phyloP scores from a whole-genome alignment of 306 rosid genomes.

The Spatholobus suberectus region DNA sequence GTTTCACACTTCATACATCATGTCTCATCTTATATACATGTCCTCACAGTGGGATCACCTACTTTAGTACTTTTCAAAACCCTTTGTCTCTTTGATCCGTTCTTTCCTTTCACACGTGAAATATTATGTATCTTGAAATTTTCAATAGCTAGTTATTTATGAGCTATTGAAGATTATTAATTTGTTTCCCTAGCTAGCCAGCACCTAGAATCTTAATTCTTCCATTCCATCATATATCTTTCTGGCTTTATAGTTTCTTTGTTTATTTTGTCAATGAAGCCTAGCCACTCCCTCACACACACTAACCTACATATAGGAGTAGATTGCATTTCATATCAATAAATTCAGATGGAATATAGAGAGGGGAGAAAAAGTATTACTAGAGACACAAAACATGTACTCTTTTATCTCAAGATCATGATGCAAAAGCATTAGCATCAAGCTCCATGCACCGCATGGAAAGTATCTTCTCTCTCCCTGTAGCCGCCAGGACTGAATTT shows the following conservation, averaged over 20 bases:
- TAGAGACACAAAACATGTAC: not conserved
- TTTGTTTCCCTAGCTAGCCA: constrained; percentile 22
- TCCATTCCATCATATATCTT: not conserved
- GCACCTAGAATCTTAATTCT: not conserved
- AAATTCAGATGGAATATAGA: constrained; percentile 24
- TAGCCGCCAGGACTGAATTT: constrained; percentile 50
- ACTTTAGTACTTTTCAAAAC: constrained; percentile 64
- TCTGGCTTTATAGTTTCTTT: not conserved
- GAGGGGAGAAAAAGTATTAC: not conserved
- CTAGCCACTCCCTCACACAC: constrained; percentile 4
- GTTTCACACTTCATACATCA: constrained; percentile 9
- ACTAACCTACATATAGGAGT: not conserved
- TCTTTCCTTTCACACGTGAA: constrained; percentile 12
- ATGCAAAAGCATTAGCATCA: constrained; percentile 33
- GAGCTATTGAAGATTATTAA: not conserved
- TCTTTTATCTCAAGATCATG: not conserved
- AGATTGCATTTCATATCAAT: not conserved
- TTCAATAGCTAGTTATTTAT: constrained; percentile 26
- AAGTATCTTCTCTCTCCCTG: constrained; percentile 56
- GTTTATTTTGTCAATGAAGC: not conserved
- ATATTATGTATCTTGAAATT: not conserved
- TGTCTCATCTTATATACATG: constrained; percentile 25
- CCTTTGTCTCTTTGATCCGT: constrained; percentile 22
- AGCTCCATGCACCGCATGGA: constrained; percentile 56
- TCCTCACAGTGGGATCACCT: constrained; percentile 41